phyloP scores from a whole-genome alignment of 768 basidiomycete genomes.

The Cystofilobasidium ferigula region DNA sequence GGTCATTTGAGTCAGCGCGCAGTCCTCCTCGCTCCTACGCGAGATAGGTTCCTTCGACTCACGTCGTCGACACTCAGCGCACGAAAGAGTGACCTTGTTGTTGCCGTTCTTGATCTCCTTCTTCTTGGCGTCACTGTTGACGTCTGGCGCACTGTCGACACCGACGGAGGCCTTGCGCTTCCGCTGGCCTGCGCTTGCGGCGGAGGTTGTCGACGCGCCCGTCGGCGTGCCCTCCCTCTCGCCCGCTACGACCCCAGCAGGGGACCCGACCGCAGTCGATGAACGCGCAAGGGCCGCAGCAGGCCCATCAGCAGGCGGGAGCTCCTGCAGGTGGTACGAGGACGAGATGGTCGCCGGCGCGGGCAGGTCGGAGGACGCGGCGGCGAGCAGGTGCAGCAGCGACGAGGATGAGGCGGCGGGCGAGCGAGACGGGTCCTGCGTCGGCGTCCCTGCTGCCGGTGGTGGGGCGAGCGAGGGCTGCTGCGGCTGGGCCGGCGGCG shows the following conservation, averaged over 20 bases:
- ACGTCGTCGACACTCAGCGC: not conserved
- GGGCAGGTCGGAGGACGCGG: constrained; percentile 3
- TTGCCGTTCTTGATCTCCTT: constrained; percentile 8
- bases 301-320: not conserved
- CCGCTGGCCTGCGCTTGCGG: no score
- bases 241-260: not conserved
- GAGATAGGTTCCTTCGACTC: not conserved
- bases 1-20: not conserved
- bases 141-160: not conserved
- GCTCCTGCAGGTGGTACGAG: constrained; percentile 10
- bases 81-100: constrained; percentile 1
- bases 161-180: constrained; percentile 15
- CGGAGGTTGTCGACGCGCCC: not conserved
- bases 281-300: not conserved
- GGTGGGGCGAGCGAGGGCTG: not conserved
- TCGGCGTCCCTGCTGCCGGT: not conserved
- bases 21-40: not conserved
- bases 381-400: constrained; percentile 15
- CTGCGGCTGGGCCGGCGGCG: no score
- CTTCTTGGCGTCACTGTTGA: not conserved
- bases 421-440: no score
- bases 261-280: not conserved
- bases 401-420: not conserved
- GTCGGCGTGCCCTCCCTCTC: not conserved
- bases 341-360: not conserved